phyloP scores from a whole-genome alignment of 306 rosid species.

The Psophocarpus tetragonolobus region DNA sequence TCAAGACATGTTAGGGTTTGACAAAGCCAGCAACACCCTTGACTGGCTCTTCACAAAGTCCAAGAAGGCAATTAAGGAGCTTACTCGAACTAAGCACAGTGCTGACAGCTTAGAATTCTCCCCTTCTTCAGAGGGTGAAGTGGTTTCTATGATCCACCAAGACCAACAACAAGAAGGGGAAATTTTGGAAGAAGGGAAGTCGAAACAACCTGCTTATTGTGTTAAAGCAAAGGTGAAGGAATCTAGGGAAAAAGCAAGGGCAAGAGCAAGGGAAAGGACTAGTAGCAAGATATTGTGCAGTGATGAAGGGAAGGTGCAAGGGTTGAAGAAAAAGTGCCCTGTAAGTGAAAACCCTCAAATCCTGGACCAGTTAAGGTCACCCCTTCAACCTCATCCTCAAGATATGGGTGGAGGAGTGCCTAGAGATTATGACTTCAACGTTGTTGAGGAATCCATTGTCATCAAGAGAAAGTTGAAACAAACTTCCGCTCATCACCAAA shows the following conservation, averaged over 20 bases:
- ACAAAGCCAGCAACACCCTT: conserved; percentile 86
- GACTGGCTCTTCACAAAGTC: conserved; percentile 85
- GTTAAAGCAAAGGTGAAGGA: conserved; percentile 38
- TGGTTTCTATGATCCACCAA: conserved; percentile 15
- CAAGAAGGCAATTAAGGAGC: conserved; percentile 57
- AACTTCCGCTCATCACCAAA: conserved; percentile 36
- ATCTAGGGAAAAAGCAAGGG: conserved; percentile 69
- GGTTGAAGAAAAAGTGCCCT: conserved; percentile 35
- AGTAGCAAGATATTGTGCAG: conserved; percentile 44
- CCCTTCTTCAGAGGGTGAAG: conserved; percentile 41
- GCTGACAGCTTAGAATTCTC: conserved; percentile 19
- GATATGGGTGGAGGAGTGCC: not conserved
- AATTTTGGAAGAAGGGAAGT: not conserved
- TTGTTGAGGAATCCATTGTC: conserved; percentile 48
- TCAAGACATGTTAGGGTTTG: conserved; percentile 91
- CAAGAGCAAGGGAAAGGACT: conserved; percentile 74
- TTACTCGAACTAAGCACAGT: conserved; percentile 33
- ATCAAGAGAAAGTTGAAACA: conserved; percentile 53
- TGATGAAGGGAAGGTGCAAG: not conserved
- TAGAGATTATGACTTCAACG: conserved; percentile 31
- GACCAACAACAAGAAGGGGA: not conserved
- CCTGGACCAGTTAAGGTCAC: conserved; percentile 39
- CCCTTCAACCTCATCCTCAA: conserved; percentile 8
- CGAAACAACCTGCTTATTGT: conserved; percentile 1
- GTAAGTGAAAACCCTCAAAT: conserved; percentile 36